Conservation (phyloP, 2,329 filamentous ascomycete genomes). For the Cladosporium oxysporum region DNA sequence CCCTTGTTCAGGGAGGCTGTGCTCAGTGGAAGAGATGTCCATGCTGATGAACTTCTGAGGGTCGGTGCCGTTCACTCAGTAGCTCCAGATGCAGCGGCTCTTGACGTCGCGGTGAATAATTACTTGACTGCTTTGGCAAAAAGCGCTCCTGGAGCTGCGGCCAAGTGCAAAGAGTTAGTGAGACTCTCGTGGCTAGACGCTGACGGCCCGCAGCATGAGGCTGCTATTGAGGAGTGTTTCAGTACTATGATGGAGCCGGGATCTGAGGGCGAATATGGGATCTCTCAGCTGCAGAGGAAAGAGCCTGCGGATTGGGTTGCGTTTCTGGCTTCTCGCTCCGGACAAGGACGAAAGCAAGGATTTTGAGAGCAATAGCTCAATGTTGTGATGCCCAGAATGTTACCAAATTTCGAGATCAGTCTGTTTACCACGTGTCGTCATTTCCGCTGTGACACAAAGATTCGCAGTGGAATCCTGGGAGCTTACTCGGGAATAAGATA, state of each 20-base stretch:
- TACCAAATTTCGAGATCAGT: too few relatives aligned
- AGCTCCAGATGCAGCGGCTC: neutral
- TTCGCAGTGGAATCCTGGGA: neutral
- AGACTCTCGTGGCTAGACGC: neutral
- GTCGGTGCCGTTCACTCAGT: neutral
- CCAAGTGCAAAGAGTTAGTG: neutral
- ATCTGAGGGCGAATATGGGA: neutral
- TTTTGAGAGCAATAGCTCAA: neutral
- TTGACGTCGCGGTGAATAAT: neutral
- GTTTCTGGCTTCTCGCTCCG: neutral
- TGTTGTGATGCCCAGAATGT: neutral
- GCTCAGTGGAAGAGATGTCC: neutral
- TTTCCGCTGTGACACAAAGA: neutral
- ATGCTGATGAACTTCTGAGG: neutral
- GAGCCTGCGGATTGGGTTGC: neutral
- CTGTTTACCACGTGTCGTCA: neutral
- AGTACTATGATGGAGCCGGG: neutral
- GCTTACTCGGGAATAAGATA: neutral
- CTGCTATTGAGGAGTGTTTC: neutral
- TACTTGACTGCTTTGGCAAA: neutral
- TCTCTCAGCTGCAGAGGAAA: neutral
- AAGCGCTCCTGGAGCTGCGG: neutral
- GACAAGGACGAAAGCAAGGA: neutral
- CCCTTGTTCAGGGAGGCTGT: constrained; percentile 20
- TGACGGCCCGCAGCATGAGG: neutral